phyloP scores from a whole-genome alignment of 441 rosid genomes.

The Erodium texanum region DNA sequence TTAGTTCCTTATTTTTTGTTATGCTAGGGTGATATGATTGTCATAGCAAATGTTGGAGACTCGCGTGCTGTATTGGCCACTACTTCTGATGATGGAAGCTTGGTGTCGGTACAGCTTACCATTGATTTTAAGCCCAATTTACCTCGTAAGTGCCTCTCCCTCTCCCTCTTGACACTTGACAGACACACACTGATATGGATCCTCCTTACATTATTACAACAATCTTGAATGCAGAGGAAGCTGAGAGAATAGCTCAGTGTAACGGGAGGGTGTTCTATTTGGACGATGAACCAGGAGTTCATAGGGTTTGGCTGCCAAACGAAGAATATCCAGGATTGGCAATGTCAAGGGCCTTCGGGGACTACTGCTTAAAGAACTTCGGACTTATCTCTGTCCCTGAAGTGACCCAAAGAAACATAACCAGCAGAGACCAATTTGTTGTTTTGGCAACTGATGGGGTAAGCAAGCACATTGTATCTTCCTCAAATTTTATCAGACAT shows the following conservation, averaged over 20 bases:
- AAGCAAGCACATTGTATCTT: conserved; percentile 15
- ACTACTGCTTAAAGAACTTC: conserved; percentile 67
- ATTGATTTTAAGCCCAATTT: conserved; percentile 78
- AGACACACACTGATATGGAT: neutral
- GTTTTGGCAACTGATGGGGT: conserved; percentile 92
- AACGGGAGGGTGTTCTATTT: conserved; percentile 65
- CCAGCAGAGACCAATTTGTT: conserved; percentile 62
- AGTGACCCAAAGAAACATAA: conserved; percentile 63
- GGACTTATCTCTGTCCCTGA: conserved; percentile 80
- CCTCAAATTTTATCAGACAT: no score
- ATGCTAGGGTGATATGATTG: conserved; percentile 54
- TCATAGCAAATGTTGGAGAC: conserved; percentile 77
- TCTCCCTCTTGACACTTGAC: neutral
- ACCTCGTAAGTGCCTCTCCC: conserved; percentile 48
- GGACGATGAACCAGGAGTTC: conserved; percentile 79
- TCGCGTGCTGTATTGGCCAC: conserved; percentile 91
- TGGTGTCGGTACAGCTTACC: conserved; percentile 69
- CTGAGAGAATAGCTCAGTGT: conserved; percentile 59
- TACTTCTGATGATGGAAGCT: conserved; percentile 59
- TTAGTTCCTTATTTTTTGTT: neutral
- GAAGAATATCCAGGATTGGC: conserved; percentile 74
- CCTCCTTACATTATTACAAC: conserved; percentile 10
- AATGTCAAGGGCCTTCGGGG: conserved; percentile 95
- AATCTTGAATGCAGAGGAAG: conserved; percentile 57
- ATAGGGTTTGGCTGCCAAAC: conserved; percentile 80